Base-by-base conservation (phyloP, 495 filamentous ascomycete genomes). In the Penicillium psychrofluorescens region DNA sequence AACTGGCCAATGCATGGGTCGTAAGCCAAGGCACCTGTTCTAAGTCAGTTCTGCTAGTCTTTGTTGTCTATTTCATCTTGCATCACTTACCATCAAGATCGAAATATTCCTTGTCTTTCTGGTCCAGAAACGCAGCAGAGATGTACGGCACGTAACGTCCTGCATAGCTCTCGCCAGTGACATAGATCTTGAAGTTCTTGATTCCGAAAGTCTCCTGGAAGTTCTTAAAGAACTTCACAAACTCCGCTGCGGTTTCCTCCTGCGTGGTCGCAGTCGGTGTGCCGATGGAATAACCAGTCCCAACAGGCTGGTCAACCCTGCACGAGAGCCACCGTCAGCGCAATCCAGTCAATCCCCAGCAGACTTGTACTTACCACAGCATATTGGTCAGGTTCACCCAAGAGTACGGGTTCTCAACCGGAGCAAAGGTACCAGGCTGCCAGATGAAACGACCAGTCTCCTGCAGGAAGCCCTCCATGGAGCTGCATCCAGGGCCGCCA, bases 301-400 rank as follows among this genome's bases (percentile, higher is more conserved):
- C 74, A 3, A 80, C 67, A n/a, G 75, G 75, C 43, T 80, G 75
- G 32, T 80, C 74, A 33, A 75, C 70, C 67, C 69, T 70, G 36
- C 2, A 30, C 13, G 7, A 13, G 30, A 11, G 32, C 33, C 11
- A 35, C 12, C 14, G 28, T 39, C 35, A 54, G 16, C 31, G 30
- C 22, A 15, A 3, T 11, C 32, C 4, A 22, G 4, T 22, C 10
- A 28, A 9, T 27, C 11, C 15, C 12, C 8, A 36, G 27, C 6
- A 22, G 7, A 0, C 41, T 42, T 31, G 22, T 43, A 51, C 59
- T 45, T 54, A 71, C 78, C 78, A 84, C 4, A 83, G 60, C 40
- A 82, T 70, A 50, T 85, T 83, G 29, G 79, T 83, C 27, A 85
- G 54, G 35, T 81, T 81, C 27, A 79, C 77, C 81, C 82, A 88